Conservation (phyloP, 192 early-diverging fungal species). For the Borealophlyctis nickersoniae region DNA sequence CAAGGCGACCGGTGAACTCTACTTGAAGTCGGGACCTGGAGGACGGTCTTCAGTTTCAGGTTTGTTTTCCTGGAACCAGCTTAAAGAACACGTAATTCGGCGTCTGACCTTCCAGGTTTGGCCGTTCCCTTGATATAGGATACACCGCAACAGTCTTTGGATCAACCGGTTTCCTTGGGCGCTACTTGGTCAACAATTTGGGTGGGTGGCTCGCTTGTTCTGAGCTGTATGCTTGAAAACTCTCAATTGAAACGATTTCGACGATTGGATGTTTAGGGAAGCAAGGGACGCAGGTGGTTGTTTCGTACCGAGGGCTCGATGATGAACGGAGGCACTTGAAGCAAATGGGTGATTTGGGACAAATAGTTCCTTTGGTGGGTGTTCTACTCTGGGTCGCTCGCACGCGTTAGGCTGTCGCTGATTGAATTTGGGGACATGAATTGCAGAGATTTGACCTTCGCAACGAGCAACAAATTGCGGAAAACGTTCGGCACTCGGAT, state of each 20-base stretch:
- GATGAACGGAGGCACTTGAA: conserved; percentile 86
- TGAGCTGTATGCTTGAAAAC: background rate
- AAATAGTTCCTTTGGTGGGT: conserved; percentile 76
- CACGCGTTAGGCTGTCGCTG: background rate
- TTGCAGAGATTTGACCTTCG: conserved; percentile 80
- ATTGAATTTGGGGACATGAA: conserved; percentile 4
- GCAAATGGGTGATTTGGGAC: conserved; percentile 91
- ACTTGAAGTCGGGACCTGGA: conserved; percentile 37
- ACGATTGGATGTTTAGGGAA: conserved; percentile 53
- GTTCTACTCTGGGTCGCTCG: background rate
- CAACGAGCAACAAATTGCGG: conserved; percentile 78
- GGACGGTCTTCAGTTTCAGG: conserved; percentile 38
- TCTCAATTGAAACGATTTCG: background rate
- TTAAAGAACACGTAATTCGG: background rate
- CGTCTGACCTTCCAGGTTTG: background rate
- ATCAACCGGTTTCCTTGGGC: conserved; percentile 91
- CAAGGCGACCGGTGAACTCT: conserved; percentile 17
- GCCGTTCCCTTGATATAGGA: conserved; percentile 48
- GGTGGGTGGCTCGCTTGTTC: conserved; percentile 45
- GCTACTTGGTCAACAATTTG: conserved; percentile 89
- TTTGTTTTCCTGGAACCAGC: background rate
- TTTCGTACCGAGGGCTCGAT: conserved; percentile 81
- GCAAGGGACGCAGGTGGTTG: conserved; percentile 85
- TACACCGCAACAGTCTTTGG: conserved; percentile 94
- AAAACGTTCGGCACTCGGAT: conserved; percentile 88